Base-by-base conservation (phyloP, 495 filamentous ascomycete genomes). In the Annulohypoxylon bovei region DNA sequence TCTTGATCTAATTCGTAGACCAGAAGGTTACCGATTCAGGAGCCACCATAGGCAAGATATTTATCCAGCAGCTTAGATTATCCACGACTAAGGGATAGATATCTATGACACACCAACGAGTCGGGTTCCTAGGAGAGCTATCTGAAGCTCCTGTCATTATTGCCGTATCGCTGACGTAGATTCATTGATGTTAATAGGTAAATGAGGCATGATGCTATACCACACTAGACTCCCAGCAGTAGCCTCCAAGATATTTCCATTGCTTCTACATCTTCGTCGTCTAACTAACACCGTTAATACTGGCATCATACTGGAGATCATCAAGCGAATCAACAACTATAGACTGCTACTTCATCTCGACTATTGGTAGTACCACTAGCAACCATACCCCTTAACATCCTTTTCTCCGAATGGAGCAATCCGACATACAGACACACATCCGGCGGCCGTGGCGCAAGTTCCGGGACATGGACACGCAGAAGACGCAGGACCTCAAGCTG, bases 341-440 rank as follows among this genome's bases (percentile, higher is more conserved):
- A 46, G 42, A 46, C 4, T 46, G 1, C 2, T 23, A 12, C 22
- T 23, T 47, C 8, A 47, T 11, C 6, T 11, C 2, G 23, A 23
- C 7, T 22, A 46, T 7, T 4, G 30, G 30, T 32, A 32, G 30
- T 32, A 8, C 4, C 30, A 4, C 4, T 8, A 8, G 4, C 30
- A 4, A 32, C 8, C 30, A 32, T 4, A 4, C 37, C 7, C 12
- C 6, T 40, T 40, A n/a, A n/a, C n/a, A n/a, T 5, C 14, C 0
- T 16, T 12, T 20, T 25, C 16, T 7, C 14, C 16, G 18, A 14
- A 71, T 67, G 63, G 69, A 71, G 58, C 50, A 67, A 0, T 46
- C 58, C 27, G 44, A 64, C n/a, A 54, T 71, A 16, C 52, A 64
- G 3, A 40, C 53, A n/a, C 63, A 49, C 11, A 54, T 71, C 44